These are phyloP conservation scores for Carpinus fangiana DNA, from an alignment of 306 rosid species.

Conservation along the genomic window DNA sequence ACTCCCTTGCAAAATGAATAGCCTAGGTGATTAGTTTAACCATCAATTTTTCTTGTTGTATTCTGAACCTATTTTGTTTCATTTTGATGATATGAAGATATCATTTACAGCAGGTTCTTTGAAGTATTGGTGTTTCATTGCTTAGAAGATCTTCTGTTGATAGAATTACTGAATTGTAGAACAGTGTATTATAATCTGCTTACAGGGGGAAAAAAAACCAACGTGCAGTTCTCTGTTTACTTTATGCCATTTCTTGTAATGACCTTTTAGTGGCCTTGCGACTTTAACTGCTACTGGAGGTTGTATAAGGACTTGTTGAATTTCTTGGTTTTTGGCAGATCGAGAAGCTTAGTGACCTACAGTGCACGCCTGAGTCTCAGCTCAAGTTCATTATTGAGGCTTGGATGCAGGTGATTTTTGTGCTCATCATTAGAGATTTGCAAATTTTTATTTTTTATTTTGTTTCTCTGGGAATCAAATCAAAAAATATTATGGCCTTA, in stretches of 20 bases:
- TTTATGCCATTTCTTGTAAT: neutral
- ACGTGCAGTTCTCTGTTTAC: neutral
- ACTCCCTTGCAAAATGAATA: neutral
- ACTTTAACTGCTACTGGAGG: constrained; percentile 15
- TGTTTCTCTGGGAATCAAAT: neutral
- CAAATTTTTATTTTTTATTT: neutral
- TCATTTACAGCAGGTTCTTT: neutral
- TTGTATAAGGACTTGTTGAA: constrained; percentile 7
- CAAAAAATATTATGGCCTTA: neutral
- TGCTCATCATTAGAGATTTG: constrained; percentile 4
- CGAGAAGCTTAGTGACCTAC: constrained; percentile 86
- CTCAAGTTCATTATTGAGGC: constrained; percentile 95
- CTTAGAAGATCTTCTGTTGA: neutral
- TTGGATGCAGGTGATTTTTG: constrained; percentile 77
- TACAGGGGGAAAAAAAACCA: neutral
- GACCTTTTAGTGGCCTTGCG: constrained; percentile 8
- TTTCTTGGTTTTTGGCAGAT: constrained; percentile 46
- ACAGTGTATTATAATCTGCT: neutral
- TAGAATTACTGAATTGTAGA: neutral
- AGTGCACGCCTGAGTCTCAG: constrained; percentile 96
- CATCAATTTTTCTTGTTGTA: neutral
- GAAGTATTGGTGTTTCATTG: neutral
- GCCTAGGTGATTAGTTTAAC: neutral
- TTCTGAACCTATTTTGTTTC: neutral
- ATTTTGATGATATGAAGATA: neutral